Evolutionary conservation across 305 asterid species (phyloP).

Genomic region (Striga hermonthica): DNA sequence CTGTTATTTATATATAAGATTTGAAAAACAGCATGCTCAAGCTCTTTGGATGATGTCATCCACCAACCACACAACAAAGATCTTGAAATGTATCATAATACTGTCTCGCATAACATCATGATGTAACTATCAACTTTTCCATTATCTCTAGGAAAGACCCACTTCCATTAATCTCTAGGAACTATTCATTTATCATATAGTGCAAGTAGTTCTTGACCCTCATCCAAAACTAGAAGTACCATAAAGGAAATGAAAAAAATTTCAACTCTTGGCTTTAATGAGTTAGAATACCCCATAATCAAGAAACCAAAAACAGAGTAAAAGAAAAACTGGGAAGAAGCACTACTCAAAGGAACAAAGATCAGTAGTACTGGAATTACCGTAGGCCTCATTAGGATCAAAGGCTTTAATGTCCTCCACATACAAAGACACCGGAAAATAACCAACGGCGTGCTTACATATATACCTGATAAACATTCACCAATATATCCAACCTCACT

Average conservation of each 20-base stretch:
- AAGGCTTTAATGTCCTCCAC: conserved; percentile 93
- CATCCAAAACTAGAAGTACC: background rate
- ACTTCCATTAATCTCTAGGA: background rate
- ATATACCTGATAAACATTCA: conserved; percentile 61
- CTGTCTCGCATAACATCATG: background rate
- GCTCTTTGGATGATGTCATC: background rate
- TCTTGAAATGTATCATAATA: background rate
- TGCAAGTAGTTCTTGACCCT: conserved; percentile 2
- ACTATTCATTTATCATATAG: background rate
- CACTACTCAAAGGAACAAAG: background rate
- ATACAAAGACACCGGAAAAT: conserved; percentile 78
- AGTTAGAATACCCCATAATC: background rate
- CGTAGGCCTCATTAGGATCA: conserved; percentile 92
- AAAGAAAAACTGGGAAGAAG: background rate
- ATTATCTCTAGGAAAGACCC: background rate
- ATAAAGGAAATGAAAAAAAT: background rate
- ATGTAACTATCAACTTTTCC: background rate
- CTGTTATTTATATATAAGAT: background rate
- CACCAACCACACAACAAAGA: background rate
- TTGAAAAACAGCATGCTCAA: background rate
- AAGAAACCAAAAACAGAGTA: background rate
- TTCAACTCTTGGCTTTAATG: background rate
- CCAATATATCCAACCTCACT: conserved; percentile 26
- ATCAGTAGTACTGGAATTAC: conserved; percentile 37
- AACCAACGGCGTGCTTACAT: conserved; percentile 85